A percentile compares a stretch with the other conserved stretches of the same genome.
Conservation (phyloP, 495 filamentous ascomycete species). For the Xylona heveae region DNA sequence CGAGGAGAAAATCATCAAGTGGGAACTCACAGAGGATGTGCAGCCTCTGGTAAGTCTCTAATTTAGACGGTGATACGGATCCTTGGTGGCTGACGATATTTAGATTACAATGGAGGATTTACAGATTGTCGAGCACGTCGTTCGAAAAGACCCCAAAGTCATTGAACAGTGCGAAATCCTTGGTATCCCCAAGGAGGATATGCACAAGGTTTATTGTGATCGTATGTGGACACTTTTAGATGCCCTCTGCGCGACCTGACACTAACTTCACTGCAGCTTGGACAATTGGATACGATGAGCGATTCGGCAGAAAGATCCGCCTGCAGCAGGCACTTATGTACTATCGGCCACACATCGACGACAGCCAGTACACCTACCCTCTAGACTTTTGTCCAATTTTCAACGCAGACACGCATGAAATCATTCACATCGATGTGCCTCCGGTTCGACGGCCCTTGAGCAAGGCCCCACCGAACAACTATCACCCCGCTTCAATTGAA, state of each 20-base stretch:
- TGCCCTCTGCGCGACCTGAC: background rate
- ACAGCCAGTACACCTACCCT: conserved; percentile 78
- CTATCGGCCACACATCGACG: conserved; percentile 70
- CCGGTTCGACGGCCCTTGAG: conserved; percentile 58
- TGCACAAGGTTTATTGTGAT: conserved; percentile 84
- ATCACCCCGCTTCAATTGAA: conserved; percentile 54
- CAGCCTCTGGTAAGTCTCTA: conserved; percentile 47
- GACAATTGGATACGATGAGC: conserved; percentile 92
- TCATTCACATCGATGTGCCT: conserved; percentile 80
- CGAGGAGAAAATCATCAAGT: conserved; percentile 46
- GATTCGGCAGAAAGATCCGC: conserved; percentile 59
- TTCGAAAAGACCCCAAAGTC: conserved; percentile 64
- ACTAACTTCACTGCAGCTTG: conserved; percentile 35
- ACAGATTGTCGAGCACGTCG: conserved; percentile 64
- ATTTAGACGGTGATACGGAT: background rate
- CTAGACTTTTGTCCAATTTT: conserved; percentile 91
- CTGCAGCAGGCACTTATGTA: conserved; percentile 93
- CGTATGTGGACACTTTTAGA: conserved; percentile 27
- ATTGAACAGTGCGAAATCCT: conserved; percentile 81
- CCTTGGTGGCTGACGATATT: conserved; percentile 2
- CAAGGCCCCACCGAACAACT: conserved; percentile 56
- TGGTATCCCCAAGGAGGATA: conserved; percentile 70
- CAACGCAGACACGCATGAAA: conserved; percentile 61
- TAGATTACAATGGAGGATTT: conserved; percentile 92
- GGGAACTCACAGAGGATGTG: conserved; percentile 58